Evolutionary conservation across 2,329 filamentous ascomycete genomes (phyloP), one percentile per base, ranked within the genome.

Genomic region (Aureobasidium pullulans): DNA sequence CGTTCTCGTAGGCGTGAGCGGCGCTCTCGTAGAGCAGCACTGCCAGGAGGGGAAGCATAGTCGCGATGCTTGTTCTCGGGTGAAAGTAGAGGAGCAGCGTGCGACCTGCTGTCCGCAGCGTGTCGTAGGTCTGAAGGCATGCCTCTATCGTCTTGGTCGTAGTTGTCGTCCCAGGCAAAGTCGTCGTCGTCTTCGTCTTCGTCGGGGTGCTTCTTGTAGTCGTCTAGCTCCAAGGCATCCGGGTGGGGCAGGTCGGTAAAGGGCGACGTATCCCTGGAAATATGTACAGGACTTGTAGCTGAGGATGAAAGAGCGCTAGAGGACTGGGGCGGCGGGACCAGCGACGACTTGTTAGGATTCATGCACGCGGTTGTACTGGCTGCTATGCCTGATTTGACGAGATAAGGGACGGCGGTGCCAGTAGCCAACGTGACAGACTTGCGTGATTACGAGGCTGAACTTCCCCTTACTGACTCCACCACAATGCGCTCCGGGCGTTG

Each of bases 1-100:
- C 84, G 81, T 69, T 90, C 91, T 9, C 68, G 59, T 7, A 64
- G 85, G 11, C 87, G 87, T 43, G 85, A 87, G 60, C 83, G 78
- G 59, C 84, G 79, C 44, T 77, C 61, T n/a, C 68, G 76, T 62
- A 81, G 74, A 28, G 69, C 65, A 15, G 76, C 73, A 47, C 71
- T 69, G 15, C 47, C 29, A 32, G 67, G 64, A n/a, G 69, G 67
- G 56, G 64, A 72, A 62, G 73, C 74, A 66, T 73, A 76, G 65
- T 66, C 70, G 61, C 66, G 68, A 64, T 69, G 66, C 61, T 72
- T 73, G 57, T 31, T 48, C 40, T 75, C 73, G 37, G 71, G 62
- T 23, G 72, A 78, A 34, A 87, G 74, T 63, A 86, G 70, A 28
- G 84, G 84, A 63, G 67, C 62, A 44, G 79, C 74, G 57, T 81